Conservation (phyloP, 208 protist species). For the Crithidia fasciculata region DNA sequence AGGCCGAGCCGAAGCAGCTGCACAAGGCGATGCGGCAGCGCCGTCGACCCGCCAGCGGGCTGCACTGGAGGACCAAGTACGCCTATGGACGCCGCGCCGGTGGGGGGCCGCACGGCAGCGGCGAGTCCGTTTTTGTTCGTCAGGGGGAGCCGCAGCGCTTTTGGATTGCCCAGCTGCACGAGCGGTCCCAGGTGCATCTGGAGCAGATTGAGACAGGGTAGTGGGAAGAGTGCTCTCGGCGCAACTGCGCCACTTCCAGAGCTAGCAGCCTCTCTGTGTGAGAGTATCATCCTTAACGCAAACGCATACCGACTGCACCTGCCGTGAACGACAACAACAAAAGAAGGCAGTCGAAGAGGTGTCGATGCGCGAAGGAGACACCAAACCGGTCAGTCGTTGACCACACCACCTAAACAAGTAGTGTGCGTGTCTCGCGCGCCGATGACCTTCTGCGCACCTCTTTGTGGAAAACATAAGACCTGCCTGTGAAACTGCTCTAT, state of each 20-base stretch:
- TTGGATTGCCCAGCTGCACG: conserved; percentile 41
- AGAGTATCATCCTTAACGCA: too few species aligned
- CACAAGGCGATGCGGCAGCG: conserved; percentile 16
- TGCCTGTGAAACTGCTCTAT: background rate
- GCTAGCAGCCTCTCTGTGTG: too few species aligned
- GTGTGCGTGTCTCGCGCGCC: too few species aligned
- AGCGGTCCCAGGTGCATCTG: conserved; percentile 35
- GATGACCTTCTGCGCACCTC: too few species aligned
- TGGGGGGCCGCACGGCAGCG: conserved; percentile 24
- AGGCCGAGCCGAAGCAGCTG: conserved; percentile 17
- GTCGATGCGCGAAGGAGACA: too few species aligned
- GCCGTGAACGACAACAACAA: too few species aligned
- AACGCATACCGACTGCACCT: too few species aligned
- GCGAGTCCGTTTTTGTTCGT: conserved; percentile 29
- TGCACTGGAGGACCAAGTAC: conserved; percentile 29
- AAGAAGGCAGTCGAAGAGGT: too few species aligned
- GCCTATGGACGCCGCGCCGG: conserved; percentile 26
- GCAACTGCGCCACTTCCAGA: too few species aligned
- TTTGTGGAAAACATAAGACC: too few species aligned
- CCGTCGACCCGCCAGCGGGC: conserved; percentile 16
- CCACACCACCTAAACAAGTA: too few species aligned
- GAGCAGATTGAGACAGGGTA: conserved; percentile 36
- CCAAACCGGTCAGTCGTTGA: too few species aligned
- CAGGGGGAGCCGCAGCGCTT: conserved; percentile 39
- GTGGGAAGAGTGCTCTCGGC: background rate